Base-by-base conservation (phyloP, 108 stramenopile genomes). In the Seminavis robusta region DNA sequence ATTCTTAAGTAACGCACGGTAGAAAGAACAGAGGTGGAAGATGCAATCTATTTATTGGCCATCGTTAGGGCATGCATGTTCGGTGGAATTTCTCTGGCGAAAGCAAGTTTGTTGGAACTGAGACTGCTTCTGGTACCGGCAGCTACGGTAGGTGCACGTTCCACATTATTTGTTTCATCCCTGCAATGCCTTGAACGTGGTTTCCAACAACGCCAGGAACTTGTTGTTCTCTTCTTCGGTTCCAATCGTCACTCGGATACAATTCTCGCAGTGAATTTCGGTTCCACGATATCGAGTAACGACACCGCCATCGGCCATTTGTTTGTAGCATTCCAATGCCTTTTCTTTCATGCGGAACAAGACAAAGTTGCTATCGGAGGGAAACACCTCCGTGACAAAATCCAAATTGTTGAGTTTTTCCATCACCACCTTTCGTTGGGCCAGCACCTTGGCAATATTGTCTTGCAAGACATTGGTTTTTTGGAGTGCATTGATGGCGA, bases 171-270 rank as follows among this genome's bases (percentile, higher is more conserved):
- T 37, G 36, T 37, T 9, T 11, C 11, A 11, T 11, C 11, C 11
- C 11, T 11, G 9, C 13, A 71, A 46, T 21, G 41, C 57, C 19
- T 60, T 30, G 47, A 53, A 76, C 3, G 62, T 64, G 23, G 40
- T 33, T 52, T 76, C 44, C 28, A 97, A 63, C 40, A 76, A 44
- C 16, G 67, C 73, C 63, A 96, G 59, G 43, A 95, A 92, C 49
- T 61, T 60, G 28, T 73, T 45, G 61, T 96, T 98, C 61, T 98
- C 94, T 52, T 88, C 88, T 3, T 63, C 52, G 23, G 77, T 90
- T 29, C 97, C 97, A 45, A 98, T 81, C 34, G 95, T 96, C 1
- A 95, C 81, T 34, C 97, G 87, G 36, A 98, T 80, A 61, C 97
- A 98, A 57, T 94, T 89, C 32, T 75, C 59, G 60, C 95, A 98